A percentile compares a stretch with the other conserved stretches of the same genome.
Evolutionary conservation across 1,284 basidiomycete species (phyloP).

Genomic region (Apiotrichum veenhuisii): DNA sequence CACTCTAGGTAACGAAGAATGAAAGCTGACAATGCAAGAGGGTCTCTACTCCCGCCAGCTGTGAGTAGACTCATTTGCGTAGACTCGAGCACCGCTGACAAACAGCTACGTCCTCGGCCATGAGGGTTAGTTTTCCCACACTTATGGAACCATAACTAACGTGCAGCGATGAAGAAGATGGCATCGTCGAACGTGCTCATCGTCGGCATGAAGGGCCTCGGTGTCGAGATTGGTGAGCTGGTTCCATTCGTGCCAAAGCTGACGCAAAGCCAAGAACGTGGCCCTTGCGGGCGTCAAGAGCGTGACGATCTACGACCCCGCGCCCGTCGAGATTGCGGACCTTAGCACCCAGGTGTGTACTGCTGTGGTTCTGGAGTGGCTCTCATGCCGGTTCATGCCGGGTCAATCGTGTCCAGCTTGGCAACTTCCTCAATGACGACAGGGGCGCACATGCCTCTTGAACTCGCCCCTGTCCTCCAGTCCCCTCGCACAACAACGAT

Average conservation of each 20-base stretch:
- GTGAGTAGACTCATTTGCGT: conserved; percentile 56
- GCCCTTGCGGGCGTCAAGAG: conserved; percentile 96
- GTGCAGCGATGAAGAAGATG: conserved; percentile 96
- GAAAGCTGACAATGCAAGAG: conserved; percentile 52
- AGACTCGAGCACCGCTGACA: conserved; percentile 19
- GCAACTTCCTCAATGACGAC: too few species aligned
- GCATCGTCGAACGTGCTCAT: conserved; percentile 93
- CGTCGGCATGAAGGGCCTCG: conserved; percentile 87
- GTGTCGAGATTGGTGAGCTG: conserved; percentile 83
- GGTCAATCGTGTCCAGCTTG: too few species aligned
- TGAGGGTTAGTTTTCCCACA: conserved; percentile 63
- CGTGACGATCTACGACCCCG: conserved; percentile 92
- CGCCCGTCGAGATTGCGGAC: conserved; percentile 79
- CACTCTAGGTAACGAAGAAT: conserved; percentile 2
- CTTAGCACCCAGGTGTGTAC: conserved; percentile 78
- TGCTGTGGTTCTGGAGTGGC: too few species aligned
- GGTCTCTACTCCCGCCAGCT: conserved; percentile 93
- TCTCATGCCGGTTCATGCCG: too few species aligned
- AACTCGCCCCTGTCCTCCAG: background rate
- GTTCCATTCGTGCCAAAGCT: conserved; percentile 5
- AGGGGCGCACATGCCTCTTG: too few species aligned
- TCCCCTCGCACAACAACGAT: background rate
- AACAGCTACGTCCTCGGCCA: conserved; percentile 89
- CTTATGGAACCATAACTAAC: background rate
- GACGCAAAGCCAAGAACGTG: conserved; percentile 82